Base-by-base conservation (phyloP, 2,329 filamentous ascomycete species). In the Myrmaecium sp. region DNA sequence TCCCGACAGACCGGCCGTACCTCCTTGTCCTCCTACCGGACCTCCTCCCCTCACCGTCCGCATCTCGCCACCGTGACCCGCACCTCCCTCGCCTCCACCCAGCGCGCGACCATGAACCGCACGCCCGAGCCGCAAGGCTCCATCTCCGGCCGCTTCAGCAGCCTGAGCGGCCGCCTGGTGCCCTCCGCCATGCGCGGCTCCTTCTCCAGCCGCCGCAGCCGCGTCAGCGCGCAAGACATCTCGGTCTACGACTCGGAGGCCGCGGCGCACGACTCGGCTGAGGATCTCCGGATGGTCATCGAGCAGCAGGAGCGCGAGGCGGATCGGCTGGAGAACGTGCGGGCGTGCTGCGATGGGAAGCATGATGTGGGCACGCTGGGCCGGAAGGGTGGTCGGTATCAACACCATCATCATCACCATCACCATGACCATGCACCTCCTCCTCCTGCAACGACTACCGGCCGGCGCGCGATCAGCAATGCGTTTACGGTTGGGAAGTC, bases 331-430 rank as follows among this genome's bases (percentile, higher is more conserved):
- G 86, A 95, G 62, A 94, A 98, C 50, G 89, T 98, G 36, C 67
- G 89, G 46, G 84, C 86, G 32, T 98, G 89, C 58, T 98, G 89
- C 54, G 89, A 95, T 66, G 89, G 84, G 25, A 60, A 58, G 47
- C 61, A 65, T 35, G 58, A 64, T 34, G 60, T 65, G 19, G 60
- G 52, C 15, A 55, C 57, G 14, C 43, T 64, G 17, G 39, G 44
- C 2, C 31, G 44, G 21, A 51, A 47, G 30, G 37, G 36, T 21
- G 37, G 36, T 21, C 44, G 50, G 18, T 44, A 48, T 21, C 35
- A 35, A 10, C 19, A 30, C 10, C 30, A 35, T 13, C 31, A 33
- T n/a, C 24, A 33, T 20, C 31, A 33, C 23, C 7, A 26, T 14
- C 25, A 27, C 23, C 14, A 26, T 6, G 6, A 14, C 9, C 23